Base-by-base conservation (phyloP, 177 flowering plant species). In the Telopea speciosissima region DNA sequence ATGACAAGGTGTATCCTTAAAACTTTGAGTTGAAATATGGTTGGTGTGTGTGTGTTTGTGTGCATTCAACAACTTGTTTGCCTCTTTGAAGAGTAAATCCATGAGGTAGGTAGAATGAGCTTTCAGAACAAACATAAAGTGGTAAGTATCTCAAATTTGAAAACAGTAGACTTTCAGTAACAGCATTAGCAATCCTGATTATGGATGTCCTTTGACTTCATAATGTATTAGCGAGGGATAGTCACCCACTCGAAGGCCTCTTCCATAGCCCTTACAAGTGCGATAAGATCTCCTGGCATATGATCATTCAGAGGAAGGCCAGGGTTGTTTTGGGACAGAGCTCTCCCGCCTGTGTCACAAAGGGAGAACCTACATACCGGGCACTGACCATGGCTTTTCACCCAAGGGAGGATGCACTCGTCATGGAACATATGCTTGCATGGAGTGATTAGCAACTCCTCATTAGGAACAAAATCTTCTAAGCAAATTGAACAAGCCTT, bases 351-450 rank as follows among this genome's bases (percentile, higher is more conserved):
- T 58, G 58, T 65, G 24, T 86, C 82, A 17, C 74, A 70, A 19
- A 90, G 17, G 1, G 65, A 74, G 68, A 59, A 80, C 71, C 97
- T 76, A 70, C 97, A 95, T 21, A 92, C 88, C 0, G 97, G 97
- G 79, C 99, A 95, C 66, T 81, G 81, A 0, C 88, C 92, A 3
- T 88, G 74, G 80, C 83, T 82, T 73, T 82, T 90, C 67, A 86
- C 81, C 97, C 99, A 92, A 1, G 94, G 94, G 16, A 83, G 79
- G 8, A 95, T 85, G 80, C 97, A 95, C 0, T 85, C 86, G 16
- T 84, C 84, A 66, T 95, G 99, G 72, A 88, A 95, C 96, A 91
- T 89, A 74, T 92, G 99, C 19, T 84, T 78, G 78, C 99, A 92
- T 0, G 97, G 99, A n/a, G 97, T 92, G 25, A 85, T 26, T 67